A percentile compares a stretch with the other conserved stretches of the same genome.
Conservation (phyloP, 1,284 basidiomycete genomes). For the Wallemia mellicola region DNA sequence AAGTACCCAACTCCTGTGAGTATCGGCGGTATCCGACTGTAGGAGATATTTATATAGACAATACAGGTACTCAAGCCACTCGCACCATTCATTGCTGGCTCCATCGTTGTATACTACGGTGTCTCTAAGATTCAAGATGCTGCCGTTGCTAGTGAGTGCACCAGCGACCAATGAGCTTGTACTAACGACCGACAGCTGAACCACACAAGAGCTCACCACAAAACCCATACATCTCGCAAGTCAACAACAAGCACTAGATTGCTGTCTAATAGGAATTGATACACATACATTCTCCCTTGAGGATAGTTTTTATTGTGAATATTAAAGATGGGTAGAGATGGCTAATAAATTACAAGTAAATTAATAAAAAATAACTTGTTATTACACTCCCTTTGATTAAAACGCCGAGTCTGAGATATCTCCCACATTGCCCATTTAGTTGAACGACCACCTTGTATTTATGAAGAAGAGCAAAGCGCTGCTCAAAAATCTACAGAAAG, state of each 20-base stretch:
- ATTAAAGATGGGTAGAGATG: too few species aligned
- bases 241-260: background rate
- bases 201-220: background rate
- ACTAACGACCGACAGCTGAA: background rate
- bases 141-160: background rate
- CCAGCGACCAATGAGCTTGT: background rate
- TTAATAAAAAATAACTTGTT: background rate
- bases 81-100: conserved; percentile 14
- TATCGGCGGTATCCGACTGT: background rate
- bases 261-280: too few species aligned
- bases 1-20: conserved; percentile 1
- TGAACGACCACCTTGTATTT: too few species aligned
- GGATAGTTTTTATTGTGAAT: too few species aligned
- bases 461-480: background rate
- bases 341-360: too few species aligned
- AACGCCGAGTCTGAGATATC: background rate
- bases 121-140: conserved; percentile 12
- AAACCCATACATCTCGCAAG: background rate
- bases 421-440: too few species aligned
- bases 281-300: too few species aligned
- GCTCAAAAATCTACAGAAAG: background rate
- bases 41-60: background rate
- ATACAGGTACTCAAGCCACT: conserved; percentile 13
- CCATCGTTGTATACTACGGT: conserved; percentile 11
- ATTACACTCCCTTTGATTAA: background rate